Base-by-base conservation (phyloP, 2,329 filamentous ascomycete species). In the Aspergillus tubingensis region DNA sequence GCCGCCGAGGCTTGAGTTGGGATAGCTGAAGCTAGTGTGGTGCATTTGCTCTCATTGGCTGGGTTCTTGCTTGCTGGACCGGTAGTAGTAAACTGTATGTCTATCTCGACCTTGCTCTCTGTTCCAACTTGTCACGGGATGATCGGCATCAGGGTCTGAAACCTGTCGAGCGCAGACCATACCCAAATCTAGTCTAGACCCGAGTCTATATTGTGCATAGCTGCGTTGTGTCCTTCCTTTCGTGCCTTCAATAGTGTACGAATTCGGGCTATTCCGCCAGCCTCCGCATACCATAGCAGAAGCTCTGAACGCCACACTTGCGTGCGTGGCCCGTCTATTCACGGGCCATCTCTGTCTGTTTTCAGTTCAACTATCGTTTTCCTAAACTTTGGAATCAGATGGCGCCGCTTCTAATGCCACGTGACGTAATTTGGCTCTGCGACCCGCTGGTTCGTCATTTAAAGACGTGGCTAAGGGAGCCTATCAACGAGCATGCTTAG, bases 361-460 rank as follows among this genome's bases (percentile, higher is more conserved):
- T 48, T 15, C 25, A 21, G 54, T 15, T 23, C 39, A 52, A 36
- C 54, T 36, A 47, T 43, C 41, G 41, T 27, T 21, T 49, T 49
- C 30, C 47, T 55, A 56, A 41, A 47, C 44, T 54, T 56, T 19
- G 54, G 32, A 61, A 59, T 58, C 56, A 44, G 55, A 8, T 10
- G 30, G 25, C 32, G 56, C 13, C 27, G 58, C 57, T 63, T 58
- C 17, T 36, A 52, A 59, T 59, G n/a, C 56, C 61, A 61, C 57
- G 61, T 65, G 62, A 62, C 58, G 60, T 63, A 57, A 53, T 53
- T 65, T 65, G 49, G 49, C 57, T 57, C 49, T 47, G 36, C 30
- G 8, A 32, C 47, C 47, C 25, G 47, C 47, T 30, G 25, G 25
- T 30, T 50, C 25, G n/a, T 50, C n/a, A 27, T 11, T 30, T 25